phyloP scores from a whole-genome alignment of 2,329 filamentous ascomycete genomes.

The Colletotrichum liaoningense region DNA sequence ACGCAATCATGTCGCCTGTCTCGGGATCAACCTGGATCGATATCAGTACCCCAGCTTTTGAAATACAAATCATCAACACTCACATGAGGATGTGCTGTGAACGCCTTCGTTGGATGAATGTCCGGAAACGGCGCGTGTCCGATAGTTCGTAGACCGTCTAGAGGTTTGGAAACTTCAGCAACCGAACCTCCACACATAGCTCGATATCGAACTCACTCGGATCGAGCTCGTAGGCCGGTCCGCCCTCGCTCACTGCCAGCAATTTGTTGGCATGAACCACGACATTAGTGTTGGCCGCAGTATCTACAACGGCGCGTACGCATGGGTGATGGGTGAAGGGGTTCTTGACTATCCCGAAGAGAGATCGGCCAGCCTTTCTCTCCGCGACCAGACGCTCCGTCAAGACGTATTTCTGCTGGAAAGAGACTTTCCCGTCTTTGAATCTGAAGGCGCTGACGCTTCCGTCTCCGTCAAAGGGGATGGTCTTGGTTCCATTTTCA shows the following conservation, averaged over 20 bases:
- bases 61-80: too few species aligned
- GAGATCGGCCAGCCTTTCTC: conserved; percentile 44
- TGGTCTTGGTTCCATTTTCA: conserved; percentile 18
- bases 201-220: conserved; percentile 34
- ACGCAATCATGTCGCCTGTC: conserved; percentile 51
- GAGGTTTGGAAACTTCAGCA: too few species aligned
- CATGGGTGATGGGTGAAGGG: conserved; percentile 49
- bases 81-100: conserved; percentile 50
- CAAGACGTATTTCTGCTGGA: conserved; percentile 50
- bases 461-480: conserved; percentile 53
- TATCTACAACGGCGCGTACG: conserved; percentile 45
- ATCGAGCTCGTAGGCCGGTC: conserved; percentile 53
- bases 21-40: conserved; percentile 48
- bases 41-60: too few species aligned
- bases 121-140: too few species aligned
- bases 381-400: conserved; percentile 54
- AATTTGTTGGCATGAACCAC: conserved; percentile 59
- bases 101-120: conserved; percentile 25
- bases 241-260: conserved; percentile 60
- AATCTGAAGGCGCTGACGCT: conserved; percentile 50
- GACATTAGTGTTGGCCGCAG: conserved; percentile 62
- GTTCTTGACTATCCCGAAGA: conserved; percentile 53
- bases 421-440: conserved; percentile 44
- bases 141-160: too few species aligned
- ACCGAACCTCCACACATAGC: too few species aligned